Evolutionary conservation across 1,139 yeast species (phyloP).

Genomic region (Candida tropicalis): DNA sequence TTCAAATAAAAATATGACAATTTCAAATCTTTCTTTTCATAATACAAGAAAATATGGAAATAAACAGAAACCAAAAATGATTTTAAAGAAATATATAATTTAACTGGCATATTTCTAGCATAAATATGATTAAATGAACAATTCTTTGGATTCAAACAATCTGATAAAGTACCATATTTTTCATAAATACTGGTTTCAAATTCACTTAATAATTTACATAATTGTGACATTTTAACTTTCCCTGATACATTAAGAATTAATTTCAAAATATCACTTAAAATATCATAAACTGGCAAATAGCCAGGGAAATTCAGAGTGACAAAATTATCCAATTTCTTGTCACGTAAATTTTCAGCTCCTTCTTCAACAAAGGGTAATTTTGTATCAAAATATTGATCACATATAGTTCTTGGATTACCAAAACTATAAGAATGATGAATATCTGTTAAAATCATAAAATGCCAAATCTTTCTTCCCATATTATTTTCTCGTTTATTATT

Average conservation of each 20-base stretch:
- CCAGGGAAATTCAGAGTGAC: conserved; percentile 21
- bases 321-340: conserved; percentile 24
- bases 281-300: conserved; percentile 8
- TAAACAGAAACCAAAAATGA: conserved; percentile 37
- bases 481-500: conserved; percentile 33
- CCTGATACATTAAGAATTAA: conserved; percentile 26
- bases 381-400: conserved; percentile 27
- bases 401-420: conserved; percentile 31
- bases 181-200: conserved; percentile 23
- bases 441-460: conserved; percentile 30
- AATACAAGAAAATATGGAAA: conserved; percentile 43
- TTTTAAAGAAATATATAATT: conserved; percentile 31
- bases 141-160: conserved; percentile 23
- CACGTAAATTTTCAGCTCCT: conserved; percentile 27
- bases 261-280: conserved; percentile 19
- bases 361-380: conserved; percentile 27
- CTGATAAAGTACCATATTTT: conserved; percentile 24
- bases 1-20: conserved; percentile 39
- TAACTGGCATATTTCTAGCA: conserved; percentile 27
- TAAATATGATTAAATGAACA: conserved; percentile 19
- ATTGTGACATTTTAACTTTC: conserved; percentile 24
- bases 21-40: conserved; percentile 31
- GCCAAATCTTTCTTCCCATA: conserved; percentile 57
- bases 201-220: conserved; percentile 24
- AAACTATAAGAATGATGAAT: conserved; percentile 28